Evolutionary conservation across 2,329 filamentous ascomycete genomes (phyloP).

Genomic region (Calonectria pseudoturangicola): DNA sequence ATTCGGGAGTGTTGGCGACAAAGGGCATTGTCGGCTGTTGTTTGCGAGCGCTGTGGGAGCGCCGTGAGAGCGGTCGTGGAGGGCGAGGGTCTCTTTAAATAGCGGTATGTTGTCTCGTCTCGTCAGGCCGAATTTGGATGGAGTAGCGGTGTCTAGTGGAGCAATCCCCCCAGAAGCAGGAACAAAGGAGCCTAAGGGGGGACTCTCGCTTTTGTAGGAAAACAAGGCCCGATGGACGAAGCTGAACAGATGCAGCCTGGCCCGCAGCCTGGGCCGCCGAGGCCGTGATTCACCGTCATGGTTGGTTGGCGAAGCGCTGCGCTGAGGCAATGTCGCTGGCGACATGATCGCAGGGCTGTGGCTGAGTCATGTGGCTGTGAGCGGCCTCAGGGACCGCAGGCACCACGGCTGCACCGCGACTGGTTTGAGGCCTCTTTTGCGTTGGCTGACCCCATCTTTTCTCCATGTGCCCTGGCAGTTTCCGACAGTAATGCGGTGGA

Average conservation of each 20-base stretch:
- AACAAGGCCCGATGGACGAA: slow-evolving; percentile 40
- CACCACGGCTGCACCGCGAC: not conserved
- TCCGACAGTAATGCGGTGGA: not conserved
- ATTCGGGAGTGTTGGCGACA: slow-evolving; percentile 82
- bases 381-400: not conserved
- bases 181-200: slow-evolving; percentile 17
- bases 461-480: not conserved
- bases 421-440: slow-evolving; percentile 14
- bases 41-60: not conserved
- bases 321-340: slow-evolving; percentile 26
- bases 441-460: slow-evolving; percentile 11
- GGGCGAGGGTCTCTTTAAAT: slow-evolving; percentile 9
- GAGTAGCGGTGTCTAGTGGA: slow-evolving; percentile 26
- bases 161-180: slow-evolving; percentile 4
- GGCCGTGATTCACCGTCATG: slow-evolving; percentile 45
- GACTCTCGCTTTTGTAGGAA: slow-evolving; percentile 25
- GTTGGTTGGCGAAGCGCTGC: slow-evolving; percentile 49
- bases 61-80: not conserved
- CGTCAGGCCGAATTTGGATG: slow-evolving; percentile 24
- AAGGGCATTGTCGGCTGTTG: slow-evolving; percentile 60
- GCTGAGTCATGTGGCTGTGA: slow-evolving; percentile 48
- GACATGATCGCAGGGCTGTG: slow-evolving; percentile 23
- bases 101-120: slow-evolving; percentile 19
- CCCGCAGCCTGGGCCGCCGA: slow-evolving; percentile 39
- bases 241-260: slow-evolving; percentile 21